Percentiles rank a stretch among this genome's conserved stretches.
Evolutionary conservation across 208 protist genomes (phyloP).

Genomic region (Crithidia bombi): DNA sequence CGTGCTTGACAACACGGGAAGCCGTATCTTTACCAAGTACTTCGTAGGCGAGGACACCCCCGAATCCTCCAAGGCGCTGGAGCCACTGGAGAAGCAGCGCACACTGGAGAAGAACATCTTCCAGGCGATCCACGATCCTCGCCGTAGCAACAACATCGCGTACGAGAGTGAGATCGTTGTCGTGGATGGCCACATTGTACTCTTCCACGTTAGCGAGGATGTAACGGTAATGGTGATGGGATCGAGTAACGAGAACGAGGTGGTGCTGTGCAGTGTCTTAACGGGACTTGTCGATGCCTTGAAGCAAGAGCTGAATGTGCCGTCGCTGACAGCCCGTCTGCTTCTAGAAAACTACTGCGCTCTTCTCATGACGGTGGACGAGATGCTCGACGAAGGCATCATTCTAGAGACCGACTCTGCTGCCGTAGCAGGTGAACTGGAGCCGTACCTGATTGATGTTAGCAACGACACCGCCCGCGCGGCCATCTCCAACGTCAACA

Average conservation of each 20-base stretch:
- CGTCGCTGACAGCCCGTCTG: slow-evolving; percentile 46
- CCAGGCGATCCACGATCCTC: slow-evolving; percentile 40
- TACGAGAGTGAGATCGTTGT: slow-evolving; percentile 76
- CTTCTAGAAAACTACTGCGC: slow-evolving; percentile 89
- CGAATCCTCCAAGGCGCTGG: slow-evolving; percentile 52
- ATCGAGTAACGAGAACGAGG: slow-evolving; percentile 80
- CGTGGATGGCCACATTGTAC: slow-evolving; percentile 72
- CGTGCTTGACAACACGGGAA: slow-evolving; percentile 69
- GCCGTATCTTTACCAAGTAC: slow-evolving; percentile 89
- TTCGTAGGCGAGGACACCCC: slow-evolving; percentile 72
- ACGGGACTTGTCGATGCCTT: slow-evolving; percentile 69
- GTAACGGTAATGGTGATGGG: slow-evolving; percentile 84
- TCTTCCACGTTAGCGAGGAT: slow-evolving; percentile 71
- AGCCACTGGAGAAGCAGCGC: slow-evolving; percentile 66
- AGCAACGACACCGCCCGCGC: slow-evolving; percentile 67
- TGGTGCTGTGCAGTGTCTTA: slow-evolving; percentile 77
- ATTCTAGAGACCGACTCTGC: slow-evolving; percentile 80
- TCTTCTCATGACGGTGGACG: slow-evolving; percentile 88
- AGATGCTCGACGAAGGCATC: slow-evolving; percentile 92
- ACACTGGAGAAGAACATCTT: slow-evolving; percentile 68
- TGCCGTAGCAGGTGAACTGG: slow-evolving; percentile 60
- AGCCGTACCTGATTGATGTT: slow-evolving; percentile 61
- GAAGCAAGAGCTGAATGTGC: slow-evolving; percentile 56
- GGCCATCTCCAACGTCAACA: slow-evolving; percentile 81
- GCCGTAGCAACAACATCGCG: slow-evolving; percentile 19